Base-by-base conservation (phyloP, 306 rosid genomes). In the Calophaca sinica region DNA sequence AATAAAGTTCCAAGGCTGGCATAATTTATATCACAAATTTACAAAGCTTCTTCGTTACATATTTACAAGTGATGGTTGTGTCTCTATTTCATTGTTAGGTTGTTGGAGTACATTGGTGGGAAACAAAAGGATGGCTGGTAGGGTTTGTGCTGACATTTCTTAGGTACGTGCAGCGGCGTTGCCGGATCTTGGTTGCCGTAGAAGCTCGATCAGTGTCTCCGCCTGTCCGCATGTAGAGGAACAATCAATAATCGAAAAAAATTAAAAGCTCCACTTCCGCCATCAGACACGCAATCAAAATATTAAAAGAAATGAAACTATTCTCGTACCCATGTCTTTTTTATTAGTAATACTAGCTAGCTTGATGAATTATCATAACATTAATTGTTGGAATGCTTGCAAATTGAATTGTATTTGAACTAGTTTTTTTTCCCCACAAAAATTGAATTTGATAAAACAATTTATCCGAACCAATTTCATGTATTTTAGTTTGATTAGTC, bases 181-280 rank as follows among this genome's bases (percentile, higher is more conserved):
- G 92, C 85, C 86, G 92, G 98, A 78, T 88, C 98, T 93, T 52
- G 97, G 96, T 88, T 84, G 97, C 86, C 97, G 96, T 75, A 93
- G 87, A 83, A 93, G 90, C 83, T 91, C 93, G 71, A 89, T 85
- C 50, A 93, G 69, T 82, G 85, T 84, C 93, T 93, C 96, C 78
- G 90, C 97, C 98, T 93, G 96, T 86, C 76, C 77, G n/a, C 86
- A 75, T 55, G 31, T 20, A 62, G 39, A 61, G 31, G 61, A 81
- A 84, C 81, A 80, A 51, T 46, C 53, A 73, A 20, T 1, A 20
- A 20, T 20, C 26, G 26, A 20, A 20, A 20, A 20, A 20, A 20
- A 20, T 20, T 20, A 20, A 1, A 20, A 20, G 26, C 26, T 20
- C 26, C 26, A 20, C 26, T 20, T 20, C 26, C 26, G 15, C 42